A percentile compares a stretch with the other conserved stretches of the same genome.
Evolutionary conservation across 257 asterid species (phyloP).

Genomic region (Ophiorrhiza pumila): DNA sequence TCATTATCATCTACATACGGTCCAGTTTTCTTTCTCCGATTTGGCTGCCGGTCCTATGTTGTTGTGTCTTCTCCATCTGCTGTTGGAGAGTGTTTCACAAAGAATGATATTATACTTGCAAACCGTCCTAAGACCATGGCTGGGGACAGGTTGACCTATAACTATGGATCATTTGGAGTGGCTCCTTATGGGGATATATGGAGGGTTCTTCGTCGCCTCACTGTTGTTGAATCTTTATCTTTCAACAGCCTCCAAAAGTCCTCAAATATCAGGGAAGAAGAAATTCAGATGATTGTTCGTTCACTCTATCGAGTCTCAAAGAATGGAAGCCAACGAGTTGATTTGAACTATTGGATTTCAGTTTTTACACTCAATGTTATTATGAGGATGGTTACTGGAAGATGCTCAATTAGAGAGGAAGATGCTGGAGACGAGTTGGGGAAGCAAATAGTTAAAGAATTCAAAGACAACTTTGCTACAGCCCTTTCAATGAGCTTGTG

Average conservation of each 20-base stretch:
- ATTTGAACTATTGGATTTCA: conserved; percentile 30
- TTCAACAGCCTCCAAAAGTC: conserved; percentile 37
- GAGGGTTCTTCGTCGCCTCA: conserved; percentile 41
- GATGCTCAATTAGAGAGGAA: conserved; percentile 30
- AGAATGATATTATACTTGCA: conserved; percentile 45
- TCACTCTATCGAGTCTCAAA: conserved; percentile 1
- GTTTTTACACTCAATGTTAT: conserved; percentile 28
- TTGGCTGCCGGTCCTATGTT: conserved; percentile 41
- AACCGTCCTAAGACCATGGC: conserved; percentile 45
- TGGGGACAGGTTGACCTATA: conserved; percentile 36
- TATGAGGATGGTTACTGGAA: conserved; percentile 38
- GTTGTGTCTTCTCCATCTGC: conserved; percentile 55
- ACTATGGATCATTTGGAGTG: conserved; percentile 23
- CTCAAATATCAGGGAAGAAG: conserved; percentile 35
- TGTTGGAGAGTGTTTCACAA: conserved; percentile 58
- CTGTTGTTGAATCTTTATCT: conserved; percentile 40
- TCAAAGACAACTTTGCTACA: conserved; percentile 24
- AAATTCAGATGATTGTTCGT: conserved; percentile 20
- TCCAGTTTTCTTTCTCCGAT: conserved; percentile 35
- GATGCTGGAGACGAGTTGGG: conserved; percentile 36
- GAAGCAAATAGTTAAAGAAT: conserved; percentile 22
- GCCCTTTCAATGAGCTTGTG: conserved; percentile 27
- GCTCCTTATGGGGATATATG: conserved; percentile 44
- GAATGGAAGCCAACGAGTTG: conserved; percentile 19
- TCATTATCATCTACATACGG: conserved; percentile 39